phyloP scores from a whole-genome alignment of 1,284 basidiomycete genomes.

The Ustilago crameri region DNA sequence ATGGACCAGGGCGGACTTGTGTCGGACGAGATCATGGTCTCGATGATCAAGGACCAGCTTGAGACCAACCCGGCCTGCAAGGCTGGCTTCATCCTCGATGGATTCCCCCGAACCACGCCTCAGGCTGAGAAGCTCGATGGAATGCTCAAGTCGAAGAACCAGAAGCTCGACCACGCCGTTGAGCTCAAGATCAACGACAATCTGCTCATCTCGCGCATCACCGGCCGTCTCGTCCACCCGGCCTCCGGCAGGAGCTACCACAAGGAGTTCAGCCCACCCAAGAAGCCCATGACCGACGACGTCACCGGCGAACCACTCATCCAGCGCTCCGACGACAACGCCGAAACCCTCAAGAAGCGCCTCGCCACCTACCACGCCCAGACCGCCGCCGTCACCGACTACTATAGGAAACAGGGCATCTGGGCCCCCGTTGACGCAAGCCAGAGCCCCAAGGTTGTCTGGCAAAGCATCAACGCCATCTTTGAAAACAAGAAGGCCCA shows the following conservation, averaged over 20 bases:
- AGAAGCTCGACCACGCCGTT: slow-evolving; percentile 86
- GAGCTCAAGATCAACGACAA: slow-evolving; percentile 93
- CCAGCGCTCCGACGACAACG: slow-evolving; percentile 71
- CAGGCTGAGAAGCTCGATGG: slow-evolving; percentile 95
- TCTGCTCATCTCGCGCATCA: slow-evolving; percentile 95
- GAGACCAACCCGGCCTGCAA: slow-evolving; percentile 91
- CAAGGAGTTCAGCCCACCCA: slow-evolving; percentile 93
- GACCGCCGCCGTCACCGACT: slow-evolving; percentile 94
- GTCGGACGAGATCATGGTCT: slow-evolving; percentile 94
- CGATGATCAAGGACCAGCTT: slow-evolving; percentile 96
- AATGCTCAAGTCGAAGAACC: slow-evolving; percentile 84
- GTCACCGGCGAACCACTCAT: slow-evolving; percentile 91
- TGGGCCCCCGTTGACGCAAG: slow-evolving; percentile 84
- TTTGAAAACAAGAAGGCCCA: slow-evolving; percentile 58
- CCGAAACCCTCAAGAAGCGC: slow-evolving; percentile 89
- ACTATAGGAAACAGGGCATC: slow-evolving; percentile 86
- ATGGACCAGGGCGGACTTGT: slow-evolving; percentile 91
- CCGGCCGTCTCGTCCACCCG: slow-evolving; percentile 92
- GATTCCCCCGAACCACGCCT: slow-evolving; percentile 97
- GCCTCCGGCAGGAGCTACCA: slow-evolving; percentile 91
- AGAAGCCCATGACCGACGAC: slow-evolving; percentile 93
- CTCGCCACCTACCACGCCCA: slow-evolving; percentile 87
- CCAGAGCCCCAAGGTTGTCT: slow-evolving; percentile 89
- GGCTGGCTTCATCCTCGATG: slow-evolving; percentile 97
- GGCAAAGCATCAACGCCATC: slow-evolving; percentile 77